phyloP scores from a whole-genome alignment of 805 yeast genomes.

The Candida manassasensis region DNA sequence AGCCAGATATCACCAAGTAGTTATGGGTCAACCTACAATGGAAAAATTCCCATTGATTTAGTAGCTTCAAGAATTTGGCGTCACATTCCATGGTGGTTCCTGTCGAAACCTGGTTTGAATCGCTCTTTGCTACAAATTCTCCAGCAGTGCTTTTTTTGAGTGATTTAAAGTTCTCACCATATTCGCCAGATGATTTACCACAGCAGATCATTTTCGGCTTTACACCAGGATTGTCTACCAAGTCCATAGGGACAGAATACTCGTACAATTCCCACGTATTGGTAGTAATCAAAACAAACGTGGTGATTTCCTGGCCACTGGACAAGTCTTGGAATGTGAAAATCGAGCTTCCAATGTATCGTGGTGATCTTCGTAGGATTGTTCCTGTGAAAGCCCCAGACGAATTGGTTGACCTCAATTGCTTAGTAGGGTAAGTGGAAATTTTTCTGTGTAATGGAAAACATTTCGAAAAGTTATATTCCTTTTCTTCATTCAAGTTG shows the following conservation, averaged over 20 bases:
- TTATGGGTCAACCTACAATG: conserved; percentile 56
- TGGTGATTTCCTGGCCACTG: conserved; percentile 53
- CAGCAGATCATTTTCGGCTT: conserved; percentile 58
- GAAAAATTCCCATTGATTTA: conserved; percentile 55
- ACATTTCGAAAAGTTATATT: conserved; percentile 66
- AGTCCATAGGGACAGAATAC: conserved; percentile 41
- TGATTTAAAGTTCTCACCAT: conserved; percentile 47
- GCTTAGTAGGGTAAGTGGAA: conserved; percentile 52
- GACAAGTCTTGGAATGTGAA: conserved; percentile 24
- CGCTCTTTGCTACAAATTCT: conserved; percentile 19
- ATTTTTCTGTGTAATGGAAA: conserved; percentile 75
- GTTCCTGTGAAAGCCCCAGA: conserved; percentile 19
- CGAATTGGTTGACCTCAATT: conserved; percentile 31
- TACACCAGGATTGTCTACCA: conserved; percentile 18
- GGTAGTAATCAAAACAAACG: conserved; percentile 62
- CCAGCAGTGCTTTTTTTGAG: conserved; percentile 19
- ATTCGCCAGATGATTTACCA: conserved; percentile 68
- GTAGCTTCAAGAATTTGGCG: conserved; percentile 19
- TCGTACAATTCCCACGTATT: conserved; percentile 70
- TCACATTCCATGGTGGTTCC: conserved; percentile 17
- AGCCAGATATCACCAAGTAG: conserved; percentile 63
- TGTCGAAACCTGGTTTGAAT: conserved; percentile 3
- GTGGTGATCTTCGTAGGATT: conserved; percentile 21
- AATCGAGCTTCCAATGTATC: conserved; percentile 29
- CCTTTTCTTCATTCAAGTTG: conserved; percentile 41